A percentile compares a stretch with the other conserved stretches of the same genome.
These are phyloP conservation scores for Saccharomycopsis selenospora DNA, from an alignment of 805 yeast species.

Conservation along the genomic window DNA sequence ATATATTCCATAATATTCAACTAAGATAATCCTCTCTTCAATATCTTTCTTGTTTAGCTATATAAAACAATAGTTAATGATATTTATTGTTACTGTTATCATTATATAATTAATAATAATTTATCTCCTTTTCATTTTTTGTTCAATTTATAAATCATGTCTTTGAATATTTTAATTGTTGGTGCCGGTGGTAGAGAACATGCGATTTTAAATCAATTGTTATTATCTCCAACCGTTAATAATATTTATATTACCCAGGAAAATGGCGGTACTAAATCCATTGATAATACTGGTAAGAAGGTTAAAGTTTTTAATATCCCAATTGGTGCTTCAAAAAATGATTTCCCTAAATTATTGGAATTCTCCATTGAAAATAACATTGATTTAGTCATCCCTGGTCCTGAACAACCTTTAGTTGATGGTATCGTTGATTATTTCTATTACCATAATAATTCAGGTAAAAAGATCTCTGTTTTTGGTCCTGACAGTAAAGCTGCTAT, in stretches of 20 bases:
- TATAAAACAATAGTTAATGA: too few species aligned
- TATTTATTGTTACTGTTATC: too few species aligned
- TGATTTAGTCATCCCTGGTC: slow-evolving; percentile 87
- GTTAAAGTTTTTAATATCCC: slow-evolving; percentile 54
- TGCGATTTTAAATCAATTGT: slow-evolving; percentile 86
- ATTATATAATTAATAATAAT: too few species aligned
- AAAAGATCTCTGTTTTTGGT: slow-evolving; percentile 87
- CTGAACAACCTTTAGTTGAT: slow-evolving; percentile 98
- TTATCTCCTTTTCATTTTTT: too few species aligned
- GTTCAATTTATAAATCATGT: too few species aligned
- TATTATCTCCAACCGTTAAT: slow-evolving; percentile 66
- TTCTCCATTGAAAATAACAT: slow-evolving; percentile 67
- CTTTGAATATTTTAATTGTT: slow-evolving; percentile 65
- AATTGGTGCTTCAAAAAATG: slow-evolving; percentile 55
- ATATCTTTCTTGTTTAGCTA: too few species aligned
- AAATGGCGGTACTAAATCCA: slow-evolving; percentile 68
- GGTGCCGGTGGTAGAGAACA: slow-evolving; percentile 99
- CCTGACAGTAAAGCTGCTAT: slow-evolving; percentile 87
- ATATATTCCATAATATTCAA: too few species aligned
- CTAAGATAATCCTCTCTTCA: too few species aligned
- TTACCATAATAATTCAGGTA: slow-evolving; percentile 20
- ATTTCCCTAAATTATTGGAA: slow-evolving; percentile 61
- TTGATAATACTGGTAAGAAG: slow-evolving; percentile 34
- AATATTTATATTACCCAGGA: slow-evolving; percentile 92
- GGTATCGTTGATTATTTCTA: slow-evolving; percentile 69